Conservation (phyloP, 2,329 filamentous ascomycete species). For the Phyllosticta citriasiana region DNA sequence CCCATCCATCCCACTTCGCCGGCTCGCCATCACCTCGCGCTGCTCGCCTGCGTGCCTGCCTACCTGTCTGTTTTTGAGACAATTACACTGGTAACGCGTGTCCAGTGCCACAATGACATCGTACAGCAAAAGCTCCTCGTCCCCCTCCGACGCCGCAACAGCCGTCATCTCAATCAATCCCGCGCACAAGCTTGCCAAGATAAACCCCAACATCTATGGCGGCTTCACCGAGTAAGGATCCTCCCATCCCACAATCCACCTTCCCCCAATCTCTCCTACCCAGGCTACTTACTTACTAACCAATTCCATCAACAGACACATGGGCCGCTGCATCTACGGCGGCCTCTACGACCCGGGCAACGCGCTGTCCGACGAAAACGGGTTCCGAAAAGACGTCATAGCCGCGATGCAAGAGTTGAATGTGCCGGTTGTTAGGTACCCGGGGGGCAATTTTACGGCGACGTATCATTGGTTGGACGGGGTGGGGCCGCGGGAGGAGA, state of each 20-base stretch:
- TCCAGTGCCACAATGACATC: conserved; percentile 49
- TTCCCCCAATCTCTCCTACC: background rate
- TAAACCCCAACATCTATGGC: conserved; percentile 73
- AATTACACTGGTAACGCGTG: too few relatives aligned
- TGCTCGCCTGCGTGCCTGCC: too few relatives aligned
- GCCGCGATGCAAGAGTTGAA: conserved; percentile 62
- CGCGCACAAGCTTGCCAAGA: conserved; percentile 55
- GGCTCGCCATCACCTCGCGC: too few relatives aligned
- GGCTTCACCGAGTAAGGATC: conserved; percentile 67
- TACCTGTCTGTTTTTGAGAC: too few relatives aligned
- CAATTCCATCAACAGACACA: conserved; percentile 48
- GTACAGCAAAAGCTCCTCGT: conserved; percentile 51
- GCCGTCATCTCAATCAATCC: conserved; percentile 58
- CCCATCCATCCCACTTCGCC: too few relatives aligned
- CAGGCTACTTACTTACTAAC: background rate
- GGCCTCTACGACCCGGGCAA: conserved; percentile 74
- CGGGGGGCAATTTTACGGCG: conserved; percentile 74
- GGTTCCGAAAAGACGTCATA: conserved; percentile 72
- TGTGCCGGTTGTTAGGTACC: conserved; percentile 69
- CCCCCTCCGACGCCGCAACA: conserved; percentile 41
- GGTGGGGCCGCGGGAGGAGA: conserved; percentile 60
- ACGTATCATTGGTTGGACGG: conserved; percentile 83
- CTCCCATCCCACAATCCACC: background rate
- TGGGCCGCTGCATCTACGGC: conserved; percentile 82
- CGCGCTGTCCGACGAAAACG: conserved; percentile 60